Evolutionary conservation across 2,329 filamentous ascomycete species (phyloP), one percentile per base, ranked within the genome.

Genomic region (Penicillium sp.): DNA sequence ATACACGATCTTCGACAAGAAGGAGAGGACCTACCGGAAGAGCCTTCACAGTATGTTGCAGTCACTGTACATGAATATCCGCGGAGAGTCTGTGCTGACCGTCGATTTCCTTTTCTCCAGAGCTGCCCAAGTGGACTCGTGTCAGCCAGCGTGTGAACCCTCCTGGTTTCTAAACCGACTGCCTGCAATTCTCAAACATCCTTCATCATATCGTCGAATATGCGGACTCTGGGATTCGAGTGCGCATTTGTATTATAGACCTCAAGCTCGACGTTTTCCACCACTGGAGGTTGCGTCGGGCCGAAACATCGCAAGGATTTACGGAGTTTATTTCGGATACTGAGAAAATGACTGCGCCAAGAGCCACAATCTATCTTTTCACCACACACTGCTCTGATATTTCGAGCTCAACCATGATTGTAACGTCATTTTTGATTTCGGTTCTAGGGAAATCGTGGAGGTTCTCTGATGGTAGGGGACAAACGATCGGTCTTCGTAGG

Each of bases 1-100:
- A 71, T 98, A 98, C 71, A 95, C 87, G 17, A 84, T 98, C 58
- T 98, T 96, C 67, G 90, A 95, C 67, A 82, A 89, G 55, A 95
- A 96, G 68, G 88, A 85, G 64, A 94, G 89, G 79, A 82, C 79
- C 56, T 98, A 96, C 66, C 76, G 92, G 62, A 98, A 98, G 79
- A 86, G 88, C 39, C 89, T 98, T 65, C 90, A 96, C 70, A 96
- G 89, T 95, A 76, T 56, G 87, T 79, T 39, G 17, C 18, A 22
- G 9, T 28, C n/a, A 9, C 27, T 30, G n/a, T 14, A 6, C 4
- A 27, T 27, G 1, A 13, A 6, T 13, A 4, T 11, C 25, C 11
- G n/a, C 5, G 9, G 1, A 5, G n/a, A 27, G 9, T 27, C 25
- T 16, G 26, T 37, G 17, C 27, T 9, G 27, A 10, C 18, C 13